Percentiles rank a stretch among this genome's conserved stretches.
Conservation (phyloP, 495 filamentous ascomycete genomes). For the Penicillium macrosclerotiorum region DNA sequence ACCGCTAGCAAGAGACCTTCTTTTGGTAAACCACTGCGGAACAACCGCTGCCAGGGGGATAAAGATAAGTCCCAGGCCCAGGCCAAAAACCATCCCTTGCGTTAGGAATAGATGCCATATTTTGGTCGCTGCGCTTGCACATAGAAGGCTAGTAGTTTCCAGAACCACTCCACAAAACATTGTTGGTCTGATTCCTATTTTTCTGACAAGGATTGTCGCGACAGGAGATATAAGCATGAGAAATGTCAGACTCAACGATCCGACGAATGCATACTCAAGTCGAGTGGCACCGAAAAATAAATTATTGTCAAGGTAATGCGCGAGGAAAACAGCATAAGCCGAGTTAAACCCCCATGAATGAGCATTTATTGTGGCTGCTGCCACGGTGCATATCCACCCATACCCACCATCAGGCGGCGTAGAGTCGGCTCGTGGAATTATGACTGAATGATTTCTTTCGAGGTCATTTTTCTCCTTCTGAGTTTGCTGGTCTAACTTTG, state of each 20-base stretch:
- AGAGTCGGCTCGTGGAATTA: background rate
- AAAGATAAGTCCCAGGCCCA: slow-evolving; percentile 52
- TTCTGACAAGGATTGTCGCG: slow-evolving; percentile 29
- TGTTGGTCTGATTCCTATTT: slow-evolving; percentile 32
- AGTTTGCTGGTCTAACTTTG: no score
- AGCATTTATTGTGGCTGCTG: slow-evolving; percentile 33
- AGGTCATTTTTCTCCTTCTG: no score
- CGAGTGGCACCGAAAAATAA: slow-evolving; percentile 6
- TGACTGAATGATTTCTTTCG: no score
- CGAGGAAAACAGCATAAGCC: slow-evolving; percentile 18
- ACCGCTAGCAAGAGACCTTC: slow-evolving; percentile 48
- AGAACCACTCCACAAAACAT: slow-evolving; percentile 42
- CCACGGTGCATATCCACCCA: slow-evolving; percentile 42
- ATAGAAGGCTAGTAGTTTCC: slow-evolving; percentile 38
- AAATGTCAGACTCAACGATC: slow-evolving; percentile 2
- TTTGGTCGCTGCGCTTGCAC: slow-evolving; percentile 42
- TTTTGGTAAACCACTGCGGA: slow-evolving; percentile 53
- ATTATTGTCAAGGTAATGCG: slow-evolving; percentile 8
- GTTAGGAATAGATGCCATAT: slow-evolving; percentile 54
- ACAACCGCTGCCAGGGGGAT: slow-evolving; percentile 44
- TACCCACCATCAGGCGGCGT: slow-evolving; percentile 35
- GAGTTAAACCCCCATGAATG: slow-evolving; percentile 42
- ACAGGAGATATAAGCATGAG: slow-evolving; percentile 6
- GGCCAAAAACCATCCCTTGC: slow-evolving; percentile 50
- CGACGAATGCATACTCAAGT: slow-evolving; percentile 14